These are phyloP conservation scores for Pseudogymnoascus sp. DNA, from an alignment of 2,329 filamentous ascomycete genomes.

Conservation along the genomic window DNA sequence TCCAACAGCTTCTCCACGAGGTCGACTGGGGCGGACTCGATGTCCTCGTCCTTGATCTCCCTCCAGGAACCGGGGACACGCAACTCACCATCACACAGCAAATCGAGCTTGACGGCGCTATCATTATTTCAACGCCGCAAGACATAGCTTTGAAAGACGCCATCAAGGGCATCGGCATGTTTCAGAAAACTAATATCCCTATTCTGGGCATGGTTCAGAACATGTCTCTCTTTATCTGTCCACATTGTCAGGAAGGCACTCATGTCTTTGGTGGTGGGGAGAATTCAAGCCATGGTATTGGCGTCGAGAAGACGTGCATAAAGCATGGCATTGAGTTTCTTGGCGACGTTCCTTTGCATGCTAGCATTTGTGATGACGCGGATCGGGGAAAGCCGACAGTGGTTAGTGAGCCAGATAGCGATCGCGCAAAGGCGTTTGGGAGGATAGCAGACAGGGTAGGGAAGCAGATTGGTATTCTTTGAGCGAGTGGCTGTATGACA, in stretches of 20 bases:
- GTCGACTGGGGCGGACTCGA: constrained; percentile 91
- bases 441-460: constrained; percentile 54
- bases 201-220: constrained; percentile 86
- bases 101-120: constrained; percentile 73
- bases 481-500: neutral
- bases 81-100: constrained; percentile 97
- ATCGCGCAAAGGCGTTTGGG: constrained; percentile 64
- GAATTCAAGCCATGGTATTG: constrained; percentile 39
- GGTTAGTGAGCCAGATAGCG: constrained; percentile 72
- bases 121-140: constrained; percentile 91
- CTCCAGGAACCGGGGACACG: constrained; percentile 90
- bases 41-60: constrained; percentile 80
- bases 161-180: constrained; percentile 86
- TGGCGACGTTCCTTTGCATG: constrained; percentile 82
- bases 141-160: constrained; percentile 89
- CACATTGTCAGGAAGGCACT: constrained; percentile 65
- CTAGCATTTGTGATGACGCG: constrained; percentile 77
- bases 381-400: constrained; percentile 85
- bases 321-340: constrained; percentile 72
- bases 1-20: constrained; percentile 90
- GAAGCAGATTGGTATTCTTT: constrained; percentile 22
- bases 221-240: constrained; percentile 80
- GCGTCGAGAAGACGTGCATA: constrained; percentile 60
- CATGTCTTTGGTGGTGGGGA: constrained; percentile 58
- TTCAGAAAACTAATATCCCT: constrained; percentile 73